Base-by-base conservation (phyloP, 805 yeast species). In the Starmerella floricola region DNA sequence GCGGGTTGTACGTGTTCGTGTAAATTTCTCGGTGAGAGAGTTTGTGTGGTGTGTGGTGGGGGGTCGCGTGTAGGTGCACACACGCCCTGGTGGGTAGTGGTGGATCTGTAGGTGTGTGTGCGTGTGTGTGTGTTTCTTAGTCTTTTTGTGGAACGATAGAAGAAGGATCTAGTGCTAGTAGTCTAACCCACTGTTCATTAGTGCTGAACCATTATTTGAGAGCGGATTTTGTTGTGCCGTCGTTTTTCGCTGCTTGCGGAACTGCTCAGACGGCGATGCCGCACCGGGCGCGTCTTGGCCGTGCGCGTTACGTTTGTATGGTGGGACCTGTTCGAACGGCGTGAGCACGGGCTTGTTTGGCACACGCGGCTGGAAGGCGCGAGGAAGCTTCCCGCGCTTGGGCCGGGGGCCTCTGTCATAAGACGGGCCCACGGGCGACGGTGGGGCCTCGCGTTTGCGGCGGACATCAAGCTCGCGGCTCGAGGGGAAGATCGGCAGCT, bases 401-500 rank as follows among this genome's bases (percentile, higher is more conserved):
- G 40, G 33, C 23, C 41, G 31, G 3, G 12, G 20, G 3, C 20
- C 16, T 8, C 31, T 24, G 13, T 16, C 18, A 13, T 8, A 11
- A 10, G 23, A 24, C 34, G 40, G 44, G 17, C 44, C 38, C 19
- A 31, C 26, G 13, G 41, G 46, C 8, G 45, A 40, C 6, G 42
- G 34, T 13, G 48, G 44, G 8, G 42, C 45, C 27, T 41, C 42
- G 17, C 52, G 54, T 26, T 46, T 46, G 16, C 48, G 46, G 8
- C 55, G 54, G 15, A 58, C 58, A 34, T 85, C 95, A 20, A 86
- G 72, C 60, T 88, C 97, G 59, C 91, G 96, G 47, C 94, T 75
- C 49, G 87, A 94, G 50, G 80, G 87, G 50, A 79, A 80, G 23
- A 69, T 70, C 3, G 85, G 80, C n/a, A 86, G 62, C 16, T 71